Evolutionary conservation across 202 grass and related monocot species (phyloP).

Genomic region (Eragrostis tef): DNA sequence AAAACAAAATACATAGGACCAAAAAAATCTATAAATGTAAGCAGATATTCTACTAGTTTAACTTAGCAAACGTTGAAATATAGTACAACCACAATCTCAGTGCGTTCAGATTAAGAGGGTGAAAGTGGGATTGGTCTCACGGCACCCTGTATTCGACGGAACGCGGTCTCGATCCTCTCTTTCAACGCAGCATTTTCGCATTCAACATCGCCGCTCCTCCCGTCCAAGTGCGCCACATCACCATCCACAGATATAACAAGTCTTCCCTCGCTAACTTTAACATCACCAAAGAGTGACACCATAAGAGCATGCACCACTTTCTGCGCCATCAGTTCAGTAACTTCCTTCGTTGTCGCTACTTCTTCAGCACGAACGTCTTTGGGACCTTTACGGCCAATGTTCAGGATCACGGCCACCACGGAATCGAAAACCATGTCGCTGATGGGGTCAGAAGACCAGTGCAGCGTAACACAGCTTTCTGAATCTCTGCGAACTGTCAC

Average conservation of each 20-base stretch:
- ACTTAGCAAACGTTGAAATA: too few species aligned
- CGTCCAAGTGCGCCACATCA: conserved; percentile 60
- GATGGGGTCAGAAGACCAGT: conserved; percentile 75
- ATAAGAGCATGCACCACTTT: conserved; percentile 77
- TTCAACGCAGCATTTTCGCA: conserved; percentile 65
- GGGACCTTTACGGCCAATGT: conserved; percentile 70
- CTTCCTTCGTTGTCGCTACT: conserved; percentile 60
- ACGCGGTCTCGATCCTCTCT: conserved; percentile 73
- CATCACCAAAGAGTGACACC: conserved; percentile 80
- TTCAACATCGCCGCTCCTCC: conserved; percentile 71
- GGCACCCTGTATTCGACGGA: conserved; percentile 64
- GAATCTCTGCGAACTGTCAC: conserved; percentile 64
- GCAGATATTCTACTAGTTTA: too few species aligned
- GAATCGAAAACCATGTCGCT: conserved; percentile 99
- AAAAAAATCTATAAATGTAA: too few species aligned
- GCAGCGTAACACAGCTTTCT: conserved; percentile 67
- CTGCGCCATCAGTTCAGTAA: conserved; percentile 60
- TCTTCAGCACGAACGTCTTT: conserved; percentile 60
- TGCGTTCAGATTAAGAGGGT: too few species aligned
- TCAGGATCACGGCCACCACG: conserved; percentile 80
- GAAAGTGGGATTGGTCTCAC: conserved; percentile 74
- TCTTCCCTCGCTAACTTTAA: conserved; percentile 68
- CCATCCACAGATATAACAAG: conserved; percentile 71
- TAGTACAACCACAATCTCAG: too few species aligned
- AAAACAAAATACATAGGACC: too few species aligned